phyloP scores from a whole-genome alignment of 2,329 filamentous ascomycete genomes.

The Neoscytalidium dimidiatum region DNA sequence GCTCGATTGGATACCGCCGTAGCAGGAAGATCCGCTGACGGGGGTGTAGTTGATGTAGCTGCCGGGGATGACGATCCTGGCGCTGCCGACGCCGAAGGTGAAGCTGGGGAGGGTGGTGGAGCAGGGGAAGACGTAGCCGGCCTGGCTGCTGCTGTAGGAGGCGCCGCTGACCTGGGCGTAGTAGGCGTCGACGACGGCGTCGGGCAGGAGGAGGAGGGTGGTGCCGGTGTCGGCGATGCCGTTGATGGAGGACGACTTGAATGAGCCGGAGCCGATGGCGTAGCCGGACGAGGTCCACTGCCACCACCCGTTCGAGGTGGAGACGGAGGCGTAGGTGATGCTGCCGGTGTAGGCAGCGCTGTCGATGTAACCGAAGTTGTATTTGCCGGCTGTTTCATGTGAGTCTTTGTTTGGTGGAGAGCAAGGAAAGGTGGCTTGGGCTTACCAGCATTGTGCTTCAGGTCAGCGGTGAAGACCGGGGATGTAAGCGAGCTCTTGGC shows the following conservation, averaged over 20 bases:
- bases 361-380: conserved; percentile 64
- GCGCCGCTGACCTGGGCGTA: conserved; percentile 60
- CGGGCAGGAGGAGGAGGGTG: conserved; percentile 63
- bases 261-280: conserved; percentile 48
- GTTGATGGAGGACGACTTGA: conserved; percentile 44
- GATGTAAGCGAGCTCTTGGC: conserved; percentile 53
- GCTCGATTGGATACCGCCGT: conserved; percentile 72
- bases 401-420: not conserved
- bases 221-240: conserved; percentile 73
- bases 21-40: conserved; percentile 56
- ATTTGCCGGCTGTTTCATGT: conserved; percentile 39
- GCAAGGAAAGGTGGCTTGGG: not conserved
- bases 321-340: conserved; percentile 59
- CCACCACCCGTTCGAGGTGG: conserved; percentile 65
- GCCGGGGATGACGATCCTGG: conserved; percentile 54
- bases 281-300: conserved; percentile 60
- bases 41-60: conserved; percentile 58
- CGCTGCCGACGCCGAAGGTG: conserved; percentile 52
- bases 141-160: conserved; percentile 48
- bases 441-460: conserved; percentile 51
- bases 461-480: conserved; percentile 59
- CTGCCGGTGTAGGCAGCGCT: conserved; percentile 57
- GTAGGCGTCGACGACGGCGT: conserved; percentile 57
- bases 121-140: conserved; percentile 60
- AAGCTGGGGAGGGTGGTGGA: conserved; percentile 54